Conservation (phyloP, 148 eudicot species). For the Rhododendron williamsianum region DNA sequence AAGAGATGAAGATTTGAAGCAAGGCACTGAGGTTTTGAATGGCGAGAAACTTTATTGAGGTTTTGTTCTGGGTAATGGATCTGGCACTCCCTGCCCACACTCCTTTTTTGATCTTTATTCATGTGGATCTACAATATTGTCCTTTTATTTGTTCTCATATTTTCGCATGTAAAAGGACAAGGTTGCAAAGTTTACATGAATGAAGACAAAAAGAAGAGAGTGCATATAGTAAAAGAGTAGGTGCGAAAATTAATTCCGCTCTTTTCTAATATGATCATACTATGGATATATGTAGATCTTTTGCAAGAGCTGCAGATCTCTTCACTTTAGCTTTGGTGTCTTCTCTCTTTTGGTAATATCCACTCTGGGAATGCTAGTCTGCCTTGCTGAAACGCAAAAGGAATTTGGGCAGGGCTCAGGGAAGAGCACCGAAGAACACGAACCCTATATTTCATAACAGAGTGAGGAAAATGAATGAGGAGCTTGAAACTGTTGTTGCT, state of each 20-base stretch:
- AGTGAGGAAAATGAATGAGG: neutral
- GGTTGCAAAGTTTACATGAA: neutral
- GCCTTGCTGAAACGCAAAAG: neutral
- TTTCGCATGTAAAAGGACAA: neutral
- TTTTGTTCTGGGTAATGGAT: conserved; percentile 3
- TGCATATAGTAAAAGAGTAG: neutral
- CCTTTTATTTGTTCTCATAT: neutral
- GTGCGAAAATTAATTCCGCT: neutral
- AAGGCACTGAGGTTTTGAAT: neutral
- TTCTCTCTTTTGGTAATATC: neutral
- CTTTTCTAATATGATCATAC: neutral
- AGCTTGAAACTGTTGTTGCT: neutral
- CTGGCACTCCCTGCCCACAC: neutral
- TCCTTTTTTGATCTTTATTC: neutral
- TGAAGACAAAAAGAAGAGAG: neutral
- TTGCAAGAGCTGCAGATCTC: neutral
- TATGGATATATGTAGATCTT: neutral
- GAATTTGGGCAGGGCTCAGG: neutral
- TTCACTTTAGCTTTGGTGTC: neutral
- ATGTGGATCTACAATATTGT: neutral
- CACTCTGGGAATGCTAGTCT: neutral
- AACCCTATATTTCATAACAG: neutral
- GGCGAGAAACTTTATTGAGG: conserved; percentile 2
- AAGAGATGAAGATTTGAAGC: conserved; percentile 33
- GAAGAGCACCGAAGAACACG: neutral